Conservation (phyloP, 1,284 basidiomycete genomes). For the Mycena citricolor region DNA sequence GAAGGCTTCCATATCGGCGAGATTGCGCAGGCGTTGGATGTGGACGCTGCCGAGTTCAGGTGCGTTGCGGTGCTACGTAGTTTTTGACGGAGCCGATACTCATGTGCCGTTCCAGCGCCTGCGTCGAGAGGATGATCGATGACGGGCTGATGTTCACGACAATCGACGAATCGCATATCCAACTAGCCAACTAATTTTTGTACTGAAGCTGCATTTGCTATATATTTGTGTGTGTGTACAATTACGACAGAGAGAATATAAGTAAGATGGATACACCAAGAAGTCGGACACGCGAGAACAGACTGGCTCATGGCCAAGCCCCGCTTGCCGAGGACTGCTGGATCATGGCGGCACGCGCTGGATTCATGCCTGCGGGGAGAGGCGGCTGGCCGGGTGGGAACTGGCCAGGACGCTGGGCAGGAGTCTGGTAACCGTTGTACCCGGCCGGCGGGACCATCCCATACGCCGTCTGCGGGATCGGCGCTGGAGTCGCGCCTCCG, state of each 20-base stretch:
- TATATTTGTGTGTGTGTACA: too few relatives aligned
- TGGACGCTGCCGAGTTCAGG: constrained; percentile 36
- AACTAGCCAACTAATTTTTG: constrained; percentile 16
- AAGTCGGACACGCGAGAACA: constrained; percentile 20
- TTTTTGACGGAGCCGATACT: constrained; percentile 8
- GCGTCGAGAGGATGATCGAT: constrained; percentile 67
- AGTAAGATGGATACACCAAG: constrained; percentile 10
- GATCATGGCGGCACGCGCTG: constrained; percentile 60
- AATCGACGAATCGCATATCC: constrained; percentile 63
- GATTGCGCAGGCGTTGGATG: constrained; percentile 40
- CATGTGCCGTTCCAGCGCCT: constrained; percentile 46
- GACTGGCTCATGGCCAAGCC: constrained; percentile 11
- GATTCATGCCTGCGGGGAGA: constrained; percentile 59
- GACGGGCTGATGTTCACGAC: constrained; percentile 70
- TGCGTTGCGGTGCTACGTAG: constrained; percentile 28
- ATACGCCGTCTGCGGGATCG: constrained; percentile 17
- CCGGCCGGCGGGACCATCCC: constrained; percentile 50
- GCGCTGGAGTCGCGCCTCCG: constrained; percentile 18
- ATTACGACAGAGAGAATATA: constrained; percentile 8
- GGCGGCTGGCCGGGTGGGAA: constrained; percentile 43
- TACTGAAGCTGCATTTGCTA: too few relatives aligned
- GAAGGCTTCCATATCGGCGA: constrained; percentile 44
- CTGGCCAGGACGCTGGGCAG: constrained; percentile 46
- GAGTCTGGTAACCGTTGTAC: constrained; percentile 66
- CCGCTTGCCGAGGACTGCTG: constrained; percentile 38